A percentile compares a stretch with the other conserved stretches of the same genome.
phyloP scores from a whole-genome alignment of 768 basidiomycete species.

The Dentipellis fragilis region DNA sequence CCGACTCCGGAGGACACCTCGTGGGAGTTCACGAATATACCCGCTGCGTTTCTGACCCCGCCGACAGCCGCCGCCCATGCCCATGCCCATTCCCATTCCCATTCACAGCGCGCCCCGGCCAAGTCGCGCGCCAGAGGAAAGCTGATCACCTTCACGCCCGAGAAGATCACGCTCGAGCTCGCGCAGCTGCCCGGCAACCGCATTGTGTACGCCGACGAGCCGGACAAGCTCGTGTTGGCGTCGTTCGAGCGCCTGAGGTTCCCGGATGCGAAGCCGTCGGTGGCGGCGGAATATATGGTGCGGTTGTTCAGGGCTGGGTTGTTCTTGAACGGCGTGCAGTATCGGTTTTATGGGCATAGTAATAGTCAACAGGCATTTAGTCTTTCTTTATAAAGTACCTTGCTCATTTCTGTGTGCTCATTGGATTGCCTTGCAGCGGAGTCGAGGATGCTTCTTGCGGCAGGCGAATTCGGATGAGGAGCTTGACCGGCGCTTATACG shows the following conservation, averaged over 20 bases:
- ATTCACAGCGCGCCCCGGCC: too few relatives aligned
- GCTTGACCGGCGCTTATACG: constrained; percentile 47
- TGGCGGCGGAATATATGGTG: constrained; percentile 44
- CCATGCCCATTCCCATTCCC: too few relatives aligned
- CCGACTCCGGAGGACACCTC: constrained; percentile 26
- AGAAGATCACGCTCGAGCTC: constrained; percentile 41
- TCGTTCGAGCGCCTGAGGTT: constrained; percentile 48
- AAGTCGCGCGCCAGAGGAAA: too few relatives aligned
- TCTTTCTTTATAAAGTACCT: too few relatives aligned
- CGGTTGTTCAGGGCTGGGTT: constrained; percentile 46
- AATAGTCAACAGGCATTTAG: constrained; percentile 57
- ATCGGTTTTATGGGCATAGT: constrained; percentile 64
- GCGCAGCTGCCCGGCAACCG: constrained; percentile 45
- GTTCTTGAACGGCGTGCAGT: constrained; percentile 46
- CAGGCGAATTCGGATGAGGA: constrained; percentile 43
- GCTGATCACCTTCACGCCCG: constrained; percentile 38
- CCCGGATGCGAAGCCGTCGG: constrained; percentile 37
- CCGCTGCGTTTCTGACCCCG: constrained; percentile 16
- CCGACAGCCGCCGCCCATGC: neutral
- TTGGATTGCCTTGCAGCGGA: constrained; percentile 30
- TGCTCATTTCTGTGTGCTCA: neutral
- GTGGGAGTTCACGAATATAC: constrained; percentile 39
- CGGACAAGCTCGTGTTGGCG: constrained; percentile 42
- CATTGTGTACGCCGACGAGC: constrained; percentile 47
- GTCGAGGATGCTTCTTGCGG: constrained; percentile 54